Base-by-base conservation (phyloP, 179 eudicot genomes). In the Nepenthes alata region DNA sequence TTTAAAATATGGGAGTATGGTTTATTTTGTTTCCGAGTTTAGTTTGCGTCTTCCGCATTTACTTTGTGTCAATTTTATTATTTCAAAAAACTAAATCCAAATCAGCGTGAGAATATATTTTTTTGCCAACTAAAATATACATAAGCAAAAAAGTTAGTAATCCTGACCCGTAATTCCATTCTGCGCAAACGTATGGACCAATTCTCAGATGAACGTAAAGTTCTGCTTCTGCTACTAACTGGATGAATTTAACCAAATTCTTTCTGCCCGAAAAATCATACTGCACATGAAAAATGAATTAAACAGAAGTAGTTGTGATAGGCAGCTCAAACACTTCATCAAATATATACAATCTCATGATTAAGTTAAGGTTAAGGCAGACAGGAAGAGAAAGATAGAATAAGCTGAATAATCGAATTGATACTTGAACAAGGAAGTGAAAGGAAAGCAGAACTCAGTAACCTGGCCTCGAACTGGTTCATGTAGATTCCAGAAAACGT, bases 151-250 rank as follows among this genome's bases (percentile, higher is more conserved):
- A 45, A 14, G 6, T 2, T 6, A 57, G 1, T 12, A 16, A 34
- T 7, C 0, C 54, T 63, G 62, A 94, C 99, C 99, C 99, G 52
- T 94, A 94, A 66, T 90, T 94, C 99, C 99, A 94, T 74, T 94
- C 99, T 50, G 99, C 99, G 58, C 99, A 94, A 7, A 77, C 97
- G 55, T 94, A 94, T 47, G 99, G 99, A 47, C 99, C 99, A 39
- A 94, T 94, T 55, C 99, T 80, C 0, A 94, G 81, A 74, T 87
- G 89, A 66, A 77, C 91, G 69, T 78, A 87, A 37, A 94, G 72
- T 55, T 96, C 97, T 69, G 97, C 95, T 44, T 87, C 87, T 38
- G 63, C 86, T 8, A 87, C 84, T 75, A 83, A 58, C 68, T 90
- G 83, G 58, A 94, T 75, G 55, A 94, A 94, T 63, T 90, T 83